A percentile compares a stretch with the other conserved stretches of the same genome.
These are phyloP conservation scores for Ceratonia siliqua DNA, from an alignment of 306 rosid genomes.

Conservation along the genomic window DNA sequence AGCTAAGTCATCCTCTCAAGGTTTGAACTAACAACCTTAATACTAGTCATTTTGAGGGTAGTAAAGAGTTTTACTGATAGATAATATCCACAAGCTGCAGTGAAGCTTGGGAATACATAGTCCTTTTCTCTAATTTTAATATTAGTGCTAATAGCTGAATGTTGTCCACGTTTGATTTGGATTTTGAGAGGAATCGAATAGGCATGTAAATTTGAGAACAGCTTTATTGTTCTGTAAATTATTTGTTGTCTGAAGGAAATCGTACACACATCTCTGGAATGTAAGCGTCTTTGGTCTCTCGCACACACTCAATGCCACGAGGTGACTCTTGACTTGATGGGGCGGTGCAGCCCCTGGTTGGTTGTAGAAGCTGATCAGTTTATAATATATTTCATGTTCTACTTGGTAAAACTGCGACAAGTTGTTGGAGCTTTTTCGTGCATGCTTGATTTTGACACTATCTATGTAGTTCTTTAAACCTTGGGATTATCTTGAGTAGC, in stretches of 20 bases:
- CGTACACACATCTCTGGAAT: constrained; percentile 12
- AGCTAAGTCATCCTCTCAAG: constrained; percentile 32
- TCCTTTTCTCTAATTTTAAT: neutral
- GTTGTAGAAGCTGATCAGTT: too few species aligned
- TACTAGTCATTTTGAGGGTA: constrained; percentile 40
- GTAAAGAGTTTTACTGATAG: constrained; percentile 37
- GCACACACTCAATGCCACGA: neutral
- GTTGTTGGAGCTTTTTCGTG: too few species aligned
- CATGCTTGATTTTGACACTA: neutral
- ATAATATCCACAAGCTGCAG: constrained; percentile 27
- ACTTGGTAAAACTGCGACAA: too few species aligned
- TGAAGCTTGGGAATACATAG: constrained; percentile 35
- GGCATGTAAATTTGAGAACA: constrained; percentile 55
- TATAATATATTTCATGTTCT: neutral
- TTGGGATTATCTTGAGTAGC: too few species aligned
- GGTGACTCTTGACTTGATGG: neutral
- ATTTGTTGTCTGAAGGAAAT: constrained; percentile 24
- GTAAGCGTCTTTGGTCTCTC: neutral
- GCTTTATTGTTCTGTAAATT: constrained; percentile 46
- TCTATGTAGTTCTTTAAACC: neutral
- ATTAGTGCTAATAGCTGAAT: constrained; percentile 30
- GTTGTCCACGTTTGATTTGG: constrained; percentile 41
- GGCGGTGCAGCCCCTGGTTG: too few species aligned
- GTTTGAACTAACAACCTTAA: constrained; percentile 35
- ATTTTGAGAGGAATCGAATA: constrained; percentile 45